A percentile compares a stretch with the other conserved stretches of the same genome.
Conservation (phyloP, 306 rosid genomes). For the Datisca glomerata region DNA sequence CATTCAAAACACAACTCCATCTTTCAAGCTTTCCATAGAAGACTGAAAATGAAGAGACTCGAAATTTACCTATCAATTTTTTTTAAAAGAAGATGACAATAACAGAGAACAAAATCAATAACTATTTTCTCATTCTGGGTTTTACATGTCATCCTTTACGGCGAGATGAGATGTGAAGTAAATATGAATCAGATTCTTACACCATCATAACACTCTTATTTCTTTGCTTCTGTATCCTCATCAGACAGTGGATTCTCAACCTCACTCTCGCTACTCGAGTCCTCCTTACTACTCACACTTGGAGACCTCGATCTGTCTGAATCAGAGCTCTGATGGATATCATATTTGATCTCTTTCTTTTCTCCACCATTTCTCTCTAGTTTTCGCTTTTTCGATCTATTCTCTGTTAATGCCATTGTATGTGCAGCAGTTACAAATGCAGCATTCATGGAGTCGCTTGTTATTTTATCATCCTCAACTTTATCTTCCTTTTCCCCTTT, state of each 20-base stretch:
- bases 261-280: slow-evolving; percentile 39
- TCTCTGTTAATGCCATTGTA: slow-evolving; percentile 26
- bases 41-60: no score
- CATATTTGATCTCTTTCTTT: slow-evolving; percentile 37
- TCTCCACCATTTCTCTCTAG: slow-evolving; percentile 19
- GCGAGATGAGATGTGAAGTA: no score
- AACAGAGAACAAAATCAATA: no score
- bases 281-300: slow-evolving; percentile 18
- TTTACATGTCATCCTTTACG: no score
- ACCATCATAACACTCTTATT: no score
- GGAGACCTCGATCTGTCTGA: slow-evolving; percentile 12
- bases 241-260: slow-evolving; percentile 48
- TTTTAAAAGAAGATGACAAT: no score
- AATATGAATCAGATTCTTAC: no score
- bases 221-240: no score
- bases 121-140: no score
- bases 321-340: slow-evolving; percentile 16
- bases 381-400: slow-evolving; percentile 35
- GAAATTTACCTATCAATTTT: no score
- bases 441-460: slow-evolving; percentile 27
- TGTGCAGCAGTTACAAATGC: slow-evolving; percentile 44
- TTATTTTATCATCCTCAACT: slow-evolving; percentile 20
- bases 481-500: slow-evolving; percentile 21
- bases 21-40: no score
- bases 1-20: no score